Evolutionary conservation across 148 eudicot genomes (phyloP).

Genomic region (Vaccinium darrowii): DNA sequence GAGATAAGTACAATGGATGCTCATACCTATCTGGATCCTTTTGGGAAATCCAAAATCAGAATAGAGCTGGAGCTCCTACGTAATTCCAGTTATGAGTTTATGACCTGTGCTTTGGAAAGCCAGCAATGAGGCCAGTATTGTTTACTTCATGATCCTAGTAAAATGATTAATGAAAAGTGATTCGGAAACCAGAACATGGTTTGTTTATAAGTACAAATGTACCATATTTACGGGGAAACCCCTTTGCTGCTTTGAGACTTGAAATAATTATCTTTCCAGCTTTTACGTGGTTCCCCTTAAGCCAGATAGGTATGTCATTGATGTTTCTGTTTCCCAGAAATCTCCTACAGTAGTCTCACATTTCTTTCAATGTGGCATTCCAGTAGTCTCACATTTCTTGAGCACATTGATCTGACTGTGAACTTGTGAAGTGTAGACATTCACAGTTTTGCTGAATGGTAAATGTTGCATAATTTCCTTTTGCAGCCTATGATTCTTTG

Average conservation of each 20-base stretch:
- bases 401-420: background rate
- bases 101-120: background rate
- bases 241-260: background rate
- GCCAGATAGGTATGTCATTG: background rate
- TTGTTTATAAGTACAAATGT: background rate
- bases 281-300: background rate
- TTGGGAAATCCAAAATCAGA: constrained; percentile 5
- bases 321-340: background rate
- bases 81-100: background rate
- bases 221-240: background rate
- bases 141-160: background rate
- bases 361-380: no score
- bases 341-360: background rate
- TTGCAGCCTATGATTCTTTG: background rate
- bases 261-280: background rate
- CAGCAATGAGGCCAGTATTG: background rate
- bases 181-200: background rate
- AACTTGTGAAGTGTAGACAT: background rate
- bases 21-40: background rate
- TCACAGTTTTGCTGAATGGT: background rate
- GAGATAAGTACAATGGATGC: constrained; percentile 1
- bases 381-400: background rate
- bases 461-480: background rate
- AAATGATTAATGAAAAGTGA: background rate
- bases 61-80: background rate